Percentiles rank a stretch among this genome's conserved stretches.
Conservation (phyloP, 345 rosid species). For the Euclidium syriacum region DNA sequence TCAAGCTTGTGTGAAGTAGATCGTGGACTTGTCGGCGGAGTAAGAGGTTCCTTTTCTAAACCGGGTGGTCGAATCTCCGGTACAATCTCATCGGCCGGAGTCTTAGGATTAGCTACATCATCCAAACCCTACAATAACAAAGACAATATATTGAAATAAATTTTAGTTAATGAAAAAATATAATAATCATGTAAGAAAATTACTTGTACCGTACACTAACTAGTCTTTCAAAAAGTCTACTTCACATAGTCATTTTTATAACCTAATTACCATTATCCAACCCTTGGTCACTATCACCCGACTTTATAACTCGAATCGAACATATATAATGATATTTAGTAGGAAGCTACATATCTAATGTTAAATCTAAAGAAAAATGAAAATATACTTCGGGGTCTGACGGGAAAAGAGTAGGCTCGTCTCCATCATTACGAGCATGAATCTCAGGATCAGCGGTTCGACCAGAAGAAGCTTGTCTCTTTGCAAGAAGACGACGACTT, state of each 20-base stretch:
- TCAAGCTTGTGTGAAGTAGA: constrained; percentile 32
- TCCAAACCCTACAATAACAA: constrained; percentile 28
- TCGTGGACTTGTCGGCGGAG: constrained; percentile 20
- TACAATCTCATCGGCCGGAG: constrained; percentile 26
- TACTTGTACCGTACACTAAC: too few relatives aligned
- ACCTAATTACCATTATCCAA: too few relatives aligned
- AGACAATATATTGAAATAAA: not conserved
- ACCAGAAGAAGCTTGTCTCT: constrained; percentile 31
- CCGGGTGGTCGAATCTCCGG: constrained; percentile 30
- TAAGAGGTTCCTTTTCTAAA: constrained; percentile 28
- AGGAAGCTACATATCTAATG: too few relatives aligned
- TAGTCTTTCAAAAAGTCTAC: too few relatives aligned
- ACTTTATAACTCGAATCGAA: too few relatives aligned
- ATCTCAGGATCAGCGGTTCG: constrained; percentile 35
- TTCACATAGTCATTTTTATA: too few relatives aligned
- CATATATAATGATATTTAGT: too few relatives aligned
- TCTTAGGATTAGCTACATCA: constrained; percentile 36
- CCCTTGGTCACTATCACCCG: too few relatives aligned
- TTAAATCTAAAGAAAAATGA: not conserved
- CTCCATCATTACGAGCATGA: constrained; percentile 34
- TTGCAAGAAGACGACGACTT: constrained; percentile 9
- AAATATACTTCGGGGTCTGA: constrained; percentile 30
- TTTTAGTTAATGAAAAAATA: too few relatives aligned
- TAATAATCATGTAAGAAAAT: too few relatives aligned
- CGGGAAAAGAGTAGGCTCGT: constrained; percentile 33